Evolutionary conservation across 768 basidiomycete species (phyloP), one percentile per base, ranked within the genome.

Genomic region (Exidia glandulosa): DNA sequence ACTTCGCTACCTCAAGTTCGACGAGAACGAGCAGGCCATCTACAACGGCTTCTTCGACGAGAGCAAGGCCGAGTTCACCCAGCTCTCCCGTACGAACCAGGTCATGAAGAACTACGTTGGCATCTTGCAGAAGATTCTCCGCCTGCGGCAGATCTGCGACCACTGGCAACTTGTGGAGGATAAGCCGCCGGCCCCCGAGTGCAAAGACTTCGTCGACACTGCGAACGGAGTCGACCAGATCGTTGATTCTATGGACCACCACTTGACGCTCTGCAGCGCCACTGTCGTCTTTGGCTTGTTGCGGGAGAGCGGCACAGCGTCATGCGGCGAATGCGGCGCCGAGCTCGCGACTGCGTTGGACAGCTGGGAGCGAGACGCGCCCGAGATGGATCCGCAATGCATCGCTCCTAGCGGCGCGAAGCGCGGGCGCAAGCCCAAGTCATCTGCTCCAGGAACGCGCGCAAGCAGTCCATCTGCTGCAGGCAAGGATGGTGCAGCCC

Each of bases 81-180:
- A 90, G 68, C 77, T 97, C 64, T 84, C 88, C 32, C 79, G 85
- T 71, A 90, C 88, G 72, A 92, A 94, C 66, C 88, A 93, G 70
- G 87, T 96, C 58, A 90, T 94, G 87, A 96, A 96, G 81, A 97
- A 96, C 69, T 96, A 95, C 69, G 96, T 96, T 64, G 92, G 93
- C 59, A 95, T 99, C 66, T 73, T 99, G 65, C 95, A 97, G 73
- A 94, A 94, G 77, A 90, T 98, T 60, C 77, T 99, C 57, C 90
- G 94, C 27, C 80, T 99, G 52, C 88, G 96, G 58, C 95, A 98
- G 76, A 98, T 98, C 56, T 99, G 96, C 73, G 94, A 97, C 69
- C 95, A 99, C 72, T 90, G 82, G 66, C 91, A 92, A 66, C 80
- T 97, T 34, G 88, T 97, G 3, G 80, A 87, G 66, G 85, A 47